Percentiles rank a stretch among this genome's conserved stretches.
These are phyloP conservation scores for Chaetomium tenue DNA, from an alignment of 495 filamentous ascomycete species.

Conservation along the genomic window DNA sequence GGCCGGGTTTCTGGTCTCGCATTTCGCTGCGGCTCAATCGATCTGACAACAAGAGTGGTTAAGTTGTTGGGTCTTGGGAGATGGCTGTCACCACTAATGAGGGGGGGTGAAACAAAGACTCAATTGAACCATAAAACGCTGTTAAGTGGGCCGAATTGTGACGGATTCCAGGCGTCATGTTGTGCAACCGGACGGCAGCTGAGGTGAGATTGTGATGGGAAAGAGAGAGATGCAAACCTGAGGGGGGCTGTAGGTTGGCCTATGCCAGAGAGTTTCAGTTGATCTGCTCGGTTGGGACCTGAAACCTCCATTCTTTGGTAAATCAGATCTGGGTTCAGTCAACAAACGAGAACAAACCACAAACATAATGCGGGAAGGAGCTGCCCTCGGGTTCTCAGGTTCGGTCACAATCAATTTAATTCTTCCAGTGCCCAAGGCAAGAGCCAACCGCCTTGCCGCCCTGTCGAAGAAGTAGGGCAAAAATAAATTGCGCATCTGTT, in stretches of 20 bases:
- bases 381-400: too few species aligned
- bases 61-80: too few species aligned
- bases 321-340: too few species aligned
- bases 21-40: constrained; percentile 8
- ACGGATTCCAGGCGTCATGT: background rate
- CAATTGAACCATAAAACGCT: background rate
- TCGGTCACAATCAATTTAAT: too few species aligned
- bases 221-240: background rate
- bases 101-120: background rate
- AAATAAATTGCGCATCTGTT: background rate
- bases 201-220: background rate
- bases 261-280: too few species aligned
- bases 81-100: background rate
- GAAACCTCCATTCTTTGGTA: too few species aligned
- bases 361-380: background rate
- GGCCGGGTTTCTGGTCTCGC: background rate
- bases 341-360: too few species aligned
- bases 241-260: too few species aligned
- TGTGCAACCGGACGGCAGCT: constrained; percentile 12
- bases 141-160: constrained; percentile 2
- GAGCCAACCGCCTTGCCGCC: background rate
- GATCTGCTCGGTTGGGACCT: too few species aligned
- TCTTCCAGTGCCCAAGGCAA: background rate
- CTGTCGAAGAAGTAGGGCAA: background rate
- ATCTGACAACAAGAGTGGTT: constrained; percentile 1